Evolutionary conservation across 805 yeast genomes (phyloP).

Genomic region (Debaryomyces maramus): DNA sequence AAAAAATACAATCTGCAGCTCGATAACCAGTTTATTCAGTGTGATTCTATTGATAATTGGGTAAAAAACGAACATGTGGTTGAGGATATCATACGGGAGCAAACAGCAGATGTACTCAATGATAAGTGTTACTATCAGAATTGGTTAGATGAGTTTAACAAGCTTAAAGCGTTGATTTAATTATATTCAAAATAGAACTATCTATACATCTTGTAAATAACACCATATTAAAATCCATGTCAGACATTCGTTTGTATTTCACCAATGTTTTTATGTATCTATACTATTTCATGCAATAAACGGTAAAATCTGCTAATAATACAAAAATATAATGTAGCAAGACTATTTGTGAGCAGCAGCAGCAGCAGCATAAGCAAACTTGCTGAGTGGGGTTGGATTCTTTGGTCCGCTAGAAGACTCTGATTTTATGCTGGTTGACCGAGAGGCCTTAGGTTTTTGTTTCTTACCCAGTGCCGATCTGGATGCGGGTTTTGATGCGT

Average conservation of each 20-base stretch:
- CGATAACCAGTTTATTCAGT: slow-evolving; percentile 22
- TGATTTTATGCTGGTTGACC: slow-evolving; percentile 2
- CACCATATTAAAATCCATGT: too few species aligned
- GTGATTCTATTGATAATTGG: slow-evolving; percentile 38
- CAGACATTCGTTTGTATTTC: too few species aligned
- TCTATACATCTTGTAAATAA: neutral
- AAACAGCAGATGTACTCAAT: slow-evolving; percentile 31
- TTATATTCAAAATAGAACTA: neutral
- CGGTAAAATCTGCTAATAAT: neutral
- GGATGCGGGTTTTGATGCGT: slow-evolving; percentile 3
- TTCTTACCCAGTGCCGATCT: slow-evolving; percentile 3
- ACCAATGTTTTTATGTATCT: too few species aligned
- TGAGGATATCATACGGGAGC: slow-evolving; percentile 34
- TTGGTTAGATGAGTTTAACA: slow-evolving; percentile 32
- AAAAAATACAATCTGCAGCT: slow-evolving; percentile 21
- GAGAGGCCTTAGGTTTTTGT: slow-evolving; percentile 5
- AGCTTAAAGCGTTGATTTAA: slow-evolving; percentile 3
- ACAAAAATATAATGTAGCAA: neutral
- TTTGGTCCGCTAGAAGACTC: slow-evolving; percentile 1
- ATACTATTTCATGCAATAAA: too few species aligned
- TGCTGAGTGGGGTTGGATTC: slow-evolving; percentile 17
- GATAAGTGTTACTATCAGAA: slow-evolving; percentile 38
- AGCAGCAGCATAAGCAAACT: slow-evolving; percentile 48
- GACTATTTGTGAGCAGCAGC: slow-evolving; percentile 33
- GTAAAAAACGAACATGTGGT: slow-evolving; percentile 32